A percentile compares a stretch with the other conserved stretches of the same genome.
phyloP scores from a whole-genome alignment of 2,329 filamentous ascomycete species.

The Sporothrix luriei region DNA sequence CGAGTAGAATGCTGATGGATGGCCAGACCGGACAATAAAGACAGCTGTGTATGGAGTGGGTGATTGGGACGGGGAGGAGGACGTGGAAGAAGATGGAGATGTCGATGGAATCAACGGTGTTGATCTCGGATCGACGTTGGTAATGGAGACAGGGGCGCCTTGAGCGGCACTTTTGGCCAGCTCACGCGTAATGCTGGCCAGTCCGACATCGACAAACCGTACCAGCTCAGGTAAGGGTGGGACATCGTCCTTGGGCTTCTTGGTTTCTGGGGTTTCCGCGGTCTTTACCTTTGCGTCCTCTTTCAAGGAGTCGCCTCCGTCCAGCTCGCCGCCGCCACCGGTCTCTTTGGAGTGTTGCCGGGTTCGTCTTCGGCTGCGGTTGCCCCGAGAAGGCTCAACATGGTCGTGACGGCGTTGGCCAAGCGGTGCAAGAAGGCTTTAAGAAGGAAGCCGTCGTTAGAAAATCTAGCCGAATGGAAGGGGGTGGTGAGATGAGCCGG shows the following conservation, averaged over 20 bases:
- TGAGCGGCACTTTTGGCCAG: constrained; percentile 48
- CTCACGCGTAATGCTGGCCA: constrained; percentile 63
- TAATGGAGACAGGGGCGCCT: background rate
- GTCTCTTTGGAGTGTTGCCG: constrained; percentile 46
- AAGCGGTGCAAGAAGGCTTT: constrained; percentile 64
- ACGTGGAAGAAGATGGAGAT: background rate
- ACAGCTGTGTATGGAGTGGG: constrained; percentile 52
- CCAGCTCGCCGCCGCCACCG: constrained; percentile 24
- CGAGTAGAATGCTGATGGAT: constrained; percentile 60
- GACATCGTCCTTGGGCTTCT: constrained; percentile 27
- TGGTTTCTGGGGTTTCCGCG: background rate
- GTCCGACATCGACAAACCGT: constrained; percentile 63
- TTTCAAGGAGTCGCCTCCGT: background rate
- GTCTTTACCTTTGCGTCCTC: background rate
- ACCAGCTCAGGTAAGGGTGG: constrained; percentile 56
- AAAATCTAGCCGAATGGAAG: background rate
- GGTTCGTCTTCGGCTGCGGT: constrained; percentile 49
- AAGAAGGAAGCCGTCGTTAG: constrained; percentile 7
- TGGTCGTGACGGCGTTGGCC: constrained; percentile 62
- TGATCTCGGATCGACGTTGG: background rate
- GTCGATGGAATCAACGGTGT: background rate
- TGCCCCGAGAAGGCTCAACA: constrained; percentile 62
- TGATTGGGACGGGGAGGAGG: background rate
- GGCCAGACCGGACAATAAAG: constrained; percentile 61
- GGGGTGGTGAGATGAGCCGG: too few species aligned